Evolutionary conservation across 73 alveolate species (phyloP).

Genomic region (Paramecium sexaurelia): DNA sequence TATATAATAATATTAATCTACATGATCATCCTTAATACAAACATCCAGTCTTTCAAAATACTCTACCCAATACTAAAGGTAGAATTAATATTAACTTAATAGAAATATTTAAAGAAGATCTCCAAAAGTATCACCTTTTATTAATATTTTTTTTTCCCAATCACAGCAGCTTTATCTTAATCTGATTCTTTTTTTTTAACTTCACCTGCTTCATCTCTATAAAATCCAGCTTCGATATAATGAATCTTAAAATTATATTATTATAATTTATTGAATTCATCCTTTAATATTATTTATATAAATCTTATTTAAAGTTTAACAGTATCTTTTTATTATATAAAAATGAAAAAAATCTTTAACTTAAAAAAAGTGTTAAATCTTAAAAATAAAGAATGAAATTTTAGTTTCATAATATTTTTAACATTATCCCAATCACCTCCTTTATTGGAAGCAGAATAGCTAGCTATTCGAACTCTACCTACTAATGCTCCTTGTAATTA

Average conservation of each 20-base stretch:
- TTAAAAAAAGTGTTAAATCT: too few species aligned
- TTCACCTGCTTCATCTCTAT: conserved; percentile 65
- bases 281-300: too few species aligned
- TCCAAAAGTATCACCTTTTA: conserved; percentile 93
- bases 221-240: conserved; percentile 76
- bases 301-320: too few species aligned
- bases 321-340: too few species aligned
- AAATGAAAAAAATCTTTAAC: too few species aligned
- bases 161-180: conserved; percentile 83
- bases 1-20: neutral
- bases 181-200: conserved; percentile 74
- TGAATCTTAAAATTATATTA: too few species aligned
- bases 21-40: neutral
- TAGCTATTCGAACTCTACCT: conserved; percentile 89
- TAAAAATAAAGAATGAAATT: too few species aligned
- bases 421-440: conserved; percentile 95
- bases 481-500: conserved; percentile 90
- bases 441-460: conserved; percentile 77
- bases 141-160: neutral
- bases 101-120: conserved; percentile 91
- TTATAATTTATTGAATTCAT: too few species aligned
- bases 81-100: conserved; percentile 87
- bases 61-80: conserved; percentile 76
- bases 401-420: too few species aligned
- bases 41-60: conserved; percentile 58